Conservation (phyloP, 768 basidiomycete species). For the Boletus pseudo-olivaceus region DNA sequence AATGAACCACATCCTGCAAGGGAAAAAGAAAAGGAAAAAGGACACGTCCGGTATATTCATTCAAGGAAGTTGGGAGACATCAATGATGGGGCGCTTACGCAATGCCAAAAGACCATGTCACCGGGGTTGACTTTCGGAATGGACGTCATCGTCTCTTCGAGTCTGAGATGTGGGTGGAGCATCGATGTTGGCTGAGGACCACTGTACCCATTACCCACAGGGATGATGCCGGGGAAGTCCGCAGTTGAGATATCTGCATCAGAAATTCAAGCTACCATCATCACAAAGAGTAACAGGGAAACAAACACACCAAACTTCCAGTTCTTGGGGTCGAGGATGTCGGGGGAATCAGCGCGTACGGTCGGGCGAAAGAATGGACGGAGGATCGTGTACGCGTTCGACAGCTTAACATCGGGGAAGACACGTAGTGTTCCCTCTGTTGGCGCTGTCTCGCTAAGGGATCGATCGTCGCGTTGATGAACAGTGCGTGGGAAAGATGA, state of each 20-base stretch:
- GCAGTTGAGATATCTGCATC: slow-evolving; percentile 42
- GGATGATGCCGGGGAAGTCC: slow-evolving; percentile 51
- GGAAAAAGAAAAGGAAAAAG: slow-evolving; percentile 16
- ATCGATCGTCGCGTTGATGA: not conserved
- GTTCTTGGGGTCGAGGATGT: slow-evolving; percentile 46
- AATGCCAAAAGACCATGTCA: slow-evolving; percentile 79
- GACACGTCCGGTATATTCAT: slow-evolving; percentile 3
- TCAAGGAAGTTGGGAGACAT: not conserved
- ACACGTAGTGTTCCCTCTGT: slow-evolving; percentile 67
- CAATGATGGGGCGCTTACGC: slow-evolving; percentile 34
- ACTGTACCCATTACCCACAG: slow-evolving; percentile 21
- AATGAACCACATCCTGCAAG: slow-evolving; percentile 46
- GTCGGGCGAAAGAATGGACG: slow-evolving; percentile 70
- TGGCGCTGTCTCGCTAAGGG: slow-evolving; percentile 57
- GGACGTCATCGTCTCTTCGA: slow-evolving; percentile 64
- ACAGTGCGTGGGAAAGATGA: not conserved
- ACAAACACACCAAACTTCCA: slow-evolving; percentile 46
- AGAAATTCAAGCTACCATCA: slow-evolving; percentile 7
- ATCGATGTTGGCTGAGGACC: slow-evolving; percentile 49
- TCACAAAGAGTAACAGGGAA: slow-evolving; percentile 19
- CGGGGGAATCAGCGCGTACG: slow-evolving; percentile 37
- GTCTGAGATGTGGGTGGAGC: slow-evolving; percentile 64
- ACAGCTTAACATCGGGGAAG: slow-evolving; percentile 61
- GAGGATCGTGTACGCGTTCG: slow-evolving; percentile 70
- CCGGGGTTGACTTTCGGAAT: slow-evolving; percentile 71